These are phyloP conservation scores for Naganishia liquefaciens DNA, from an alignment of 1,284 basidiomycete species.

Conservation along the genomic window DNA sequence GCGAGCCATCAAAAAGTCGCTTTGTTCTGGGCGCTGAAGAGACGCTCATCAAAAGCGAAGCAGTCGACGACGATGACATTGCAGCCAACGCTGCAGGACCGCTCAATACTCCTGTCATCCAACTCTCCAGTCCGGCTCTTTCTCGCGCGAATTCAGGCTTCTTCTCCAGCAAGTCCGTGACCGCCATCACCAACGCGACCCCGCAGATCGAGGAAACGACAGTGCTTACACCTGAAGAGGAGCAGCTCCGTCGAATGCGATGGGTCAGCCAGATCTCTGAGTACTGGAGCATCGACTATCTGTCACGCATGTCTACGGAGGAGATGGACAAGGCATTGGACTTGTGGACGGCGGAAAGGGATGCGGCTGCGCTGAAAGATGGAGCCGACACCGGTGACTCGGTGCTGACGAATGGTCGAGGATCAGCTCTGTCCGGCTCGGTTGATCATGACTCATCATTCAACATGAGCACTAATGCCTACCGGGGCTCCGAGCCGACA, in stretches of 20 bases:
- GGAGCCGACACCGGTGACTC: conserved; percentile 39
- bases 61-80: conserved; percentile 56
- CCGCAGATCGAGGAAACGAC: not conserved
- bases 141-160: conserved; percentile 23
- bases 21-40: conserved; percentile 10
- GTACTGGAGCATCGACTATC: conserved; percentile 82
- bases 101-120: conserved; percentile 77
- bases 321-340: conserved; percentile 69
- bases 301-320: conserved; percentile 66
- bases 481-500: conserved; percentile 20
- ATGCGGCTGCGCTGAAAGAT: conserved; percentile 6
- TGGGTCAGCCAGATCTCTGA: conserved; percentile 92
- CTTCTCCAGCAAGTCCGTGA: conserved; percentile 10
- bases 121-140: conserved; percentile 53
- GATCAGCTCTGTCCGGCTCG: not conserved
- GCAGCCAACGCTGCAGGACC: conserved; percentile 55
- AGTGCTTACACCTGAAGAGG: conserved; percentile 34
- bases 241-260: conserved; percentile 67
- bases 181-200: conserved; percentile 4
- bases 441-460: not conserved
- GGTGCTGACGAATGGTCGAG: not conserved
- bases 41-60: not conserved
- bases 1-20: conserved; percentile 5
- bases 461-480: not conserved
- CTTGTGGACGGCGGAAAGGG: conserved; percentile 39